Conservation (phyloP, 1,284 basidiomycete species). For the Afroboletus lepidellus region DNA sequence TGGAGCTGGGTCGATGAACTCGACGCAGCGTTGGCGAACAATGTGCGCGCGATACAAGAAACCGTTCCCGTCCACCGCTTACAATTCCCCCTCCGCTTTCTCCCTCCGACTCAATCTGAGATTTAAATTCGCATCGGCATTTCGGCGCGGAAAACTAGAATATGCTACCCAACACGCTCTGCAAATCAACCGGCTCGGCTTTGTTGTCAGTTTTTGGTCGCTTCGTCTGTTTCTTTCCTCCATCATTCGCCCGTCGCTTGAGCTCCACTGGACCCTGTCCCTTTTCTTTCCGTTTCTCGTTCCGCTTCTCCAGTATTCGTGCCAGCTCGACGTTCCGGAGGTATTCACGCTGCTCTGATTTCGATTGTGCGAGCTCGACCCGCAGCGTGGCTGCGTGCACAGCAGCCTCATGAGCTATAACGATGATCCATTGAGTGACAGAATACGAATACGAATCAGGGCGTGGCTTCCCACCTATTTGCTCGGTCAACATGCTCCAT, state of each 20-base stretch:
- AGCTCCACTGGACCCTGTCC: conserved; percentile 42
- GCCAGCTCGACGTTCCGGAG: conserved; percentile 94
- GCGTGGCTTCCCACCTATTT: conserved; percentile 75
- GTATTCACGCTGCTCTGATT: conserved; percentile 90
- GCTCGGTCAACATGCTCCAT: conserved; percentile 98
- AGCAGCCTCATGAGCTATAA: conserved; percentile 87
- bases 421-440: conserved; percentile 9
- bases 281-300: conserved; percentile 63
- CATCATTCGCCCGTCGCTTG: conserved; percentile 28
- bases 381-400: conserved; percentile 86
- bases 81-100: conserved; percentile 34
- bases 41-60: conserved; percentile 67
- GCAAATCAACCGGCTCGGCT: conserved; percentile 35
- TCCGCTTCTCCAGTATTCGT: conserved; percentile 85
- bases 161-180: conserved; percentile 52
- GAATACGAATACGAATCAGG: neutral
- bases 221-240: conserved; percentile 26
- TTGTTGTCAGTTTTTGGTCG: conserved; percentile 14
- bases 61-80: conserved; percentile 14
- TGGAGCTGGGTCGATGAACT: conserved; percentile 52
- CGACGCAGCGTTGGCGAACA: conserved; percentile 54
- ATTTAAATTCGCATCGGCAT: conserved; percentile 15
- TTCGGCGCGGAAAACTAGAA: conserved; percentile 41
- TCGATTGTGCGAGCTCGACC: conserved; percentile 87
- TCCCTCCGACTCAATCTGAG: conserved; percentile 46